Evolutionary conservation across 371 early-diverging fungal species (phyloP), one percentile per base, ranked within the genome.

Genomic region (Mucor irregularis): DNA sequence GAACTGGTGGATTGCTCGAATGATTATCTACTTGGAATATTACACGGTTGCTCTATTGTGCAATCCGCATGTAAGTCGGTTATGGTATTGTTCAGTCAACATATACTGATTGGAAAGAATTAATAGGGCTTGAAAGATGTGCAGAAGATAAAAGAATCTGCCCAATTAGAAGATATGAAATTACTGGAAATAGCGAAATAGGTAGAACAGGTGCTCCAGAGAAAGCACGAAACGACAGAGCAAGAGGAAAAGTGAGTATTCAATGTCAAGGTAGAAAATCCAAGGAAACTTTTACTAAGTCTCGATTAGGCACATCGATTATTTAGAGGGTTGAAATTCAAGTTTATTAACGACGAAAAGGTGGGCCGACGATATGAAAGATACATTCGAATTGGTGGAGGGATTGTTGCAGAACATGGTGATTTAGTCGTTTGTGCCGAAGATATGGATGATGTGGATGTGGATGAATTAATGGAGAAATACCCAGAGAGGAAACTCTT

Each of bases 121-220:
- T 17, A 19, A 17, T 52, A 62, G 62, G 62, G 62, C 16, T 62
- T 7, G 49, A 48, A 17, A 51, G 45, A n/a, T 56, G 53, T 39
- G 34, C 19, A 13, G 49, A 62, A 25, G 30, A 34, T 13, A 46
- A 43, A 8, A 2, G 42, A 14, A 28, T 56, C 5, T 22, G 42
- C 1, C 43, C 56, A 17, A 49, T 47, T 29, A 29, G 26, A 8
- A 26, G 62, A 40, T 62, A 52, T 37, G 49, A 62, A 29, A 48
- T 62, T 4, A 28, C 33, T 5, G 62, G 62, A 0, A 57, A 62
- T 29, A 28, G 7, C 6, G 30, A 30, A 0, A 29, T 47, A 52
- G 62, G 62, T 0, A 51, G 62, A 46, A 62, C 62, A 47, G 62
- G 62, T 10, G 62, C 62, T 4, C 56, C 62, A 5, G 25, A 10